Conservation (phyloP, 2,329 filamentous ascomycete species). For the Colletotrichum somersetense region DNA sequence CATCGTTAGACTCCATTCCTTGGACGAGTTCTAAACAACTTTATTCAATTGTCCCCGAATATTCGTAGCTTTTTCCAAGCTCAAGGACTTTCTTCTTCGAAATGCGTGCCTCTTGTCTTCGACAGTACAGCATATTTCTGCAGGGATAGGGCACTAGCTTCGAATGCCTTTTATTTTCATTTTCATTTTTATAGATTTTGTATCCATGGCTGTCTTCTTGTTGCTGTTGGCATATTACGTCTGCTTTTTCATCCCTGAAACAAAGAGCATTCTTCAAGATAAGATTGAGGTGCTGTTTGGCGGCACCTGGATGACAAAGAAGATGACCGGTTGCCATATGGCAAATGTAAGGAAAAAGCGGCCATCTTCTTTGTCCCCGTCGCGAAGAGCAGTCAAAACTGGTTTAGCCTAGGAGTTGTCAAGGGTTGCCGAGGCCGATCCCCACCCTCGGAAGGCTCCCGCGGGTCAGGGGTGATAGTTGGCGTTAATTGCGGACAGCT, state of each 20-base stretch:
- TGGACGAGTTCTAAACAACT: background rate
- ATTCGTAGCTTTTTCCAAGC: background rate
- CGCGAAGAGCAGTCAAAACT: slow-evolving; percentile 63
- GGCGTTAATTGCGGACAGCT: too few species aligned
- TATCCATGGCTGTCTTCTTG: too few species aligned
- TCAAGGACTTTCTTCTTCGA: too few species aligned
- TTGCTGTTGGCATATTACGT: background rate
- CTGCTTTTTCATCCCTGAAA: slow-evolving; percentile 57
- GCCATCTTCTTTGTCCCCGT: slow-evolving; percentile 52
- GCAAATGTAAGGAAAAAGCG: too few species aligned
- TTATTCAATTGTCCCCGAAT: too few species aligned
- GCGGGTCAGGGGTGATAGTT: background rate
- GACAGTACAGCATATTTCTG: too few species aligned
- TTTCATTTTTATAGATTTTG: too few species aligned
- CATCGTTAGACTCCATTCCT: background rate
- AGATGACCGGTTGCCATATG: too few species aligned
- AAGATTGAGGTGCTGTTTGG: slow-evolving; percentile 59
- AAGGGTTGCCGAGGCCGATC: background rate
- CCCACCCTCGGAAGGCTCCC: background rate
- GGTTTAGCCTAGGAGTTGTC: slow-evolving; percentile 40
- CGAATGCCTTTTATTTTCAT: too few species aligned
- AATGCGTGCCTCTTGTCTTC: too few species aligned
- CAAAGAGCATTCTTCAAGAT: slow-evolving; percentile 62
- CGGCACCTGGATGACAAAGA: too few species aligned
- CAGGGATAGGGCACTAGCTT: too few species aligned